These are phyloP conservation scores for Geotrichum reessii DNA, from an alignment of 1,139 yeast species.

Conservation along the genomic window DNA sequence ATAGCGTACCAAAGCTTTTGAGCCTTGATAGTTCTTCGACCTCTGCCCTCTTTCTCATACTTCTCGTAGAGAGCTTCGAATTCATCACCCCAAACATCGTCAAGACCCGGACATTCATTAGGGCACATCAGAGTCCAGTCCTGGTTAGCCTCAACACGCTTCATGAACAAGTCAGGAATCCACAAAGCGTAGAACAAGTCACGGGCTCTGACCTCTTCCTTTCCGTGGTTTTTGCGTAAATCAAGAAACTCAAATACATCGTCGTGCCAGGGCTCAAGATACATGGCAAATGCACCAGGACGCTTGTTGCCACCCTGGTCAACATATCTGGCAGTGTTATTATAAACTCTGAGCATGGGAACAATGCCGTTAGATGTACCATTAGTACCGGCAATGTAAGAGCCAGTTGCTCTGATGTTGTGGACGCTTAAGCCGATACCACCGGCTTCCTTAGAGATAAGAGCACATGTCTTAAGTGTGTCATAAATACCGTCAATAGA, in stretches of 20 bases:
- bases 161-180: conserved; percentile 80
- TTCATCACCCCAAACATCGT: conserved; percentile 65
- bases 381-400: conserved; percentile 69
- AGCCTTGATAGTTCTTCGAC: conserved; percentile 56
- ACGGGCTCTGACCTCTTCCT: conserved; percentile 76
- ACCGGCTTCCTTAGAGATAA: conserved; percentile 75
- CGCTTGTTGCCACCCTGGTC: conserved; percentile 86
- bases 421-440: conserved; percentile 79
- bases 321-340: conserved; percentile 77
- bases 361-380: conserved; percentile 74
- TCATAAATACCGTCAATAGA: conserved; percentile 78
- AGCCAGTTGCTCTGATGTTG: conserved; percentile 66
- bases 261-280: conserved; percentile 81
- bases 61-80: conserved; percentile 56
- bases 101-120: conserved; percentile 66
- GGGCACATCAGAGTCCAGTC: conserved; percentile 80
- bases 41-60: conserved; percentile 59
- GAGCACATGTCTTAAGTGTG: conserved; percentile 69
- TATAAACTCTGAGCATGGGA: conserved; percentile 78
- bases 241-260: conserved; percentile 70
- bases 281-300: conserved; percentile 80
- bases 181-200: conserved; percentile 79
- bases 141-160: conserved; percentile 60
- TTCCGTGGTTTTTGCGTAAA: conserved; percentile 73
- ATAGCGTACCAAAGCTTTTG: conserved; percentile 74